phyloP scores from a whole-genome alignment of 1,284 basidiomycete species.

The Tremellales sp. region DNA sequence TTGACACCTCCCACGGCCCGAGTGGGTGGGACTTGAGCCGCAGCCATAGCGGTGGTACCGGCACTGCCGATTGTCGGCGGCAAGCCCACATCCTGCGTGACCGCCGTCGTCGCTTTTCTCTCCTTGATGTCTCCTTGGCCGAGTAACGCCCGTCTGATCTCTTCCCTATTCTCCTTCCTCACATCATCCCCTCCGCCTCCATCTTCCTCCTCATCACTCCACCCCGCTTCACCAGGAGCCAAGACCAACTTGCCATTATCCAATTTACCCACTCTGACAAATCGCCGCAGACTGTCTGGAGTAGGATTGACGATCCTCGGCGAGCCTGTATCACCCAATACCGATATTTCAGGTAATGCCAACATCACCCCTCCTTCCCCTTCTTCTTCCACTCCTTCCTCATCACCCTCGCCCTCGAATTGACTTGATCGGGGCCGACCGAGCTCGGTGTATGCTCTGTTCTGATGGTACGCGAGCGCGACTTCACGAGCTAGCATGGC shows the following conservation, averaged over 20 bases:
- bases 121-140: conserved; percentile 4
- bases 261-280: conserved; percentile 41
- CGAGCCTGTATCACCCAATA: conserved; percentile 10
- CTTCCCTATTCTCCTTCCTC: conserved; percentile 13
- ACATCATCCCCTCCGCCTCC: conserved; percentile 8
- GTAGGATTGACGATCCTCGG: conserved; percentile 41
- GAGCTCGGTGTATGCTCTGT: conserved; percentile 24
- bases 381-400: conserved; percentile 2
- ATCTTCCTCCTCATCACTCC: conserved; percentile 17
- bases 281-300: conserved; percentile 36
- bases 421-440: conserved; percentile 13
- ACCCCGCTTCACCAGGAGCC: conserved; percentile 36
- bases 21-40: too few relatives aligned
- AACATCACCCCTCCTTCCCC: conserved; percentile 28
- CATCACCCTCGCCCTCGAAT: conserved; percentile 1
- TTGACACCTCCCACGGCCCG: not conserved
- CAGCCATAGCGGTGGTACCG: not conserved
- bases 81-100: conserved; percentile 2
- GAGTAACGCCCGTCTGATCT: conserved; percentile 18
- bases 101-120: conserved; percentile 3
- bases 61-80: not conserved
- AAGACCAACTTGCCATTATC: conserved; percentile 48
- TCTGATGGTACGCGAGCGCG: conserved; percentile 39
- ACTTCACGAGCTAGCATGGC: conserved; percentile 41
- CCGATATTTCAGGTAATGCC: conserved; percentile 31